phyloP scores from a whole-genome alignment of 139 green algal species.

The Chlamydomonas sphaeroides region DNA sequence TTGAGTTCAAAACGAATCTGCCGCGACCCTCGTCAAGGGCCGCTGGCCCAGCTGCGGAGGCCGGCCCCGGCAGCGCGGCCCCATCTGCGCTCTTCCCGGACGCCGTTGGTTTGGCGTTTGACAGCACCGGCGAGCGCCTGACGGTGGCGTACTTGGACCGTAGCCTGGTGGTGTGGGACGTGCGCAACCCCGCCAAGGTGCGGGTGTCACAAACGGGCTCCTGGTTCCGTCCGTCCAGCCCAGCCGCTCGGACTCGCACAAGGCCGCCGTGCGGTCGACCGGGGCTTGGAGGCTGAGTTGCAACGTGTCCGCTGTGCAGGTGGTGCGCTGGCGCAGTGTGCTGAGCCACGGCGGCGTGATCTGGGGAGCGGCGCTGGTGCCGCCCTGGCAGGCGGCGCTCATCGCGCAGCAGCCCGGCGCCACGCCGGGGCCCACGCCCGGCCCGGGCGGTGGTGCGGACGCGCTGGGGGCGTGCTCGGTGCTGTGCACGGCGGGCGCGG shows the following conservation, averaged over 20 bases:
- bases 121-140: constrained; percentile 41
- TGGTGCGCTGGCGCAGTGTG: constrained; percentile 43
- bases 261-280: too few relatives aligned
- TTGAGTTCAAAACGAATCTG: constrained; percentile 52
- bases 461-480: background rate
- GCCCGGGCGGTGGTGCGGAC: background rate
- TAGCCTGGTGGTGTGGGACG: constrained; percentile 57
- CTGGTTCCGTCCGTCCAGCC: too few relatives aligned
- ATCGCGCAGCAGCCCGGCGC: constrained; percentile 2
- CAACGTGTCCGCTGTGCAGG: constrained; percentile 16
- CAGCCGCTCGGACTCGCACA: background rate
- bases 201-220: too few relatives aligned
- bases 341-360: constrained; percentile 55
- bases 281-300: background rate
- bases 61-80: background rate
- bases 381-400: constrained; percentile 14
- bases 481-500: constrained; percentile 53
- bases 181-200: constrained; percentile 42
- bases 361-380: constrained; percentile 50
- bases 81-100: constrained; percentile 48
- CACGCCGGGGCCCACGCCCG: background rate
- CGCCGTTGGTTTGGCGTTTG: constrained; percentile 49
- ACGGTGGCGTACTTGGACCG: constrained; percentile 62
- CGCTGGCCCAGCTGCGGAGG: background rate
- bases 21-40: constrained; percentile 5